These are phyloP conservation scores for Monosporozyma unispora DNA, from an alignment of 805 yeast genomes.

Conservation along the genomic window DNA sequence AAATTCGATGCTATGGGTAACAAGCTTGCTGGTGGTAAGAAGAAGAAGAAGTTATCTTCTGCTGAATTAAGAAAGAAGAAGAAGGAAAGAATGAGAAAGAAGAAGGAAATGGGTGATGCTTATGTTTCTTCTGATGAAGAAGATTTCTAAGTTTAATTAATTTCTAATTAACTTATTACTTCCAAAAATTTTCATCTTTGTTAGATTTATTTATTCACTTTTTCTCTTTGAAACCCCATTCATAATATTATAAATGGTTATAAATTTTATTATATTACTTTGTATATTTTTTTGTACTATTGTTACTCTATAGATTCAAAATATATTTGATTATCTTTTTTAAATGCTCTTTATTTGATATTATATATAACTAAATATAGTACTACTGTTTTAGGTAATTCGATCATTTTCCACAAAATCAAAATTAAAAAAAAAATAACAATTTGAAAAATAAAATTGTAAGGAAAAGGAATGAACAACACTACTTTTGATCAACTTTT, in stretches of 20 bases:
- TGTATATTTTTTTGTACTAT: slow-evolving; percentile 6
- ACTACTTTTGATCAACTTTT: neutral
- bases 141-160: slow-evolving; percentile 30
- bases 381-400: neutral
- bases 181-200: neutral
- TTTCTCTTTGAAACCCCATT: neutral
- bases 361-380: neutral
- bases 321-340: slow-evolving; percentile 7
- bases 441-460: neutral
- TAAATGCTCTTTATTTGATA: neutral
- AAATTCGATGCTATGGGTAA: slow-evolving; percentile 99
- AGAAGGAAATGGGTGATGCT: slow-evolving; percentile 99
- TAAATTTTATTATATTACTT: slow-evolving; percentile 5
- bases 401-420: neutral
- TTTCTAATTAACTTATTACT: slow-evolving; percentile 1
- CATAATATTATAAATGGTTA: slow-evolving; percentile 2
- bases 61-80: slow-evolving; percentile 99
- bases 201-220: slow-evolving; percentile 3
- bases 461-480: neutral
- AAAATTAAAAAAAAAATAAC: too few relatives aligned
- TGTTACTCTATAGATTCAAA: slow-evolving; percentile 7
- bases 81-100: slow-evolving; percentile 99
- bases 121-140: slow-evolving; percentile 97
- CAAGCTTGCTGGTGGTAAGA: slow-evolving; percentile 94
- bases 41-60: slow-evolving; percentile 95